Evolutionary conservation across 2,329 filamentous ascomycete species (phyloP), one percentile per base, ranked within the genome.

Genomic region (Aspergillus candidus): DNA sequence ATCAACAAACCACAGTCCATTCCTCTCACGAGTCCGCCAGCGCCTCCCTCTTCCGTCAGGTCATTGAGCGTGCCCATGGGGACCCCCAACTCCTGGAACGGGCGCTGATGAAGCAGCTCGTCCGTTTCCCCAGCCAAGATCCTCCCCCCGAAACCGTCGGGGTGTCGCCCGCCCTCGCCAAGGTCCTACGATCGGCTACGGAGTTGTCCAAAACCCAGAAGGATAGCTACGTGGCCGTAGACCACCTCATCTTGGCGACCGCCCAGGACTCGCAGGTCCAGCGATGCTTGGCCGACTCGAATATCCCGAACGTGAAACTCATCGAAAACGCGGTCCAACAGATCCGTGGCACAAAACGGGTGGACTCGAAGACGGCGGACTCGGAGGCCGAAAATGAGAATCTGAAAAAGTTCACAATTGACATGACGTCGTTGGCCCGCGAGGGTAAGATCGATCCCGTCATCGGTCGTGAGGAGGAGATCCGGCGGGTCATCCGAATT

Each of bases 391-490:
- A 96, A 60, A 87, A 90, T 59, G 93, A 98, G 70, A 96, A 95
- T 63, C 75, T 98, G 48, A 88, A 90, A 73, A 98, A 97, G 62
- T 98, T 96, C 70, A 97, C 93, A 44, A 93, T 97, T 60, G 93
- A 98, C 69, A 94, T 98, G 89, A 98, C 93, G 10, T 78, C 87
- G 39, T 84, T 96, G 83, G 93, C 93, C 48, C 79, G 90, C 65
- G 93, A 98, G 72, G 94, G 94, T 65, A 97, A 97, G 71, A 90
- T 97, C 46, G 91, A 97, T 65, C 91, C 91, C 2, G 91, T 97
- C 65, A 97, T 97, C 69, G 91, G 91, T 34, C 81, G 91, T 70
- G 91, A 97, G 66, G 91, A 96, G 62, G 93, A 97, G 67, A 96
- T 96, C 58, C 79, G 91, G 60, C 79, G 91, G 60, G 90, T 95